Base-by-base conservation (phyloP, 2,329 filamentous ascomycete species). In the Phaeosphaeria sp. region DNA sequence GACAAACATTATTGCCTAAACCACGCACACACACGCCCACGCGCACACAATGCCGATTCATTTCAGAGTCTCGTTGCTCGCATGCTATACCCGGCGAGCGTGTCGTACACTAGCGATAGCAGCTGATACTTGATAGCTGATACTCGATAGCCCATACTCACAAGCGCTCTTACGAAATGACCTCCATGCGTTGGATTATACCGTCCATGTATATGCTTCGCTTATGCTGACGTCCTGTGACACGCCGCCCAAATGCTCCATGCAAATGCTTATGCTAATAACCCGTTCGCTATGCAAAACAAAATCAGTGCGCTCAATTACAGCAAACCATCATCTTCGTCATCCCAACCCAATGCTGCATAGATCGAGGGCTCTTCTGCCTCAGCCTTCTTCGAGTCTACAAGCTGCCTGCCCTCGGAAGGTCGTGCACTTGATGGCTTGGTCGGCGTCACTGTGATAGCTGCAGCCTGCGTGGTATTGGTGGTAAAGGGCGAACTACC, bases 341-440 rank as follows among this genome's bases (percentile, higher is more conserved):
- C 79, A 65, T 82, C 76, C 81, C 81, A 83, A 23, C 80, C 80
- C 52, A 82, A 60, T 11, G 72, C 73, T 50, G 78, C 77, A 57
- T 81, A 82, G 48, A 82, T 78, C 21, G 65, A 70, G 17, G 59
- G 44, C 52, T 70, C 73, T 27, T 58, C 58, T 3, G 55, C 51
- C 17, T 64, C 63, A 11, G 49, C 55, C 15, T 54, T 52, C 9
- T 62, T 61, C 10, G 60, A 46, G 42, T 63, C 56, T 36, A 49
- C 48, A 27, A 62, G 52, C 13, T 58, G 55, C 3, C 23, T 42
- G 23, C 46, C 42, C 46, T 52, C 49, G 18, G 23, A 48, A 3
- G 46, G 33, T 18, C 49, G 42, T 33, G 54, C 27, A 9, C 51
- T 50, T 18, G 47, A 51, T 22, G 56, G 20, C 47, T 71, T 72